phyloP scores from a whole-genome alignment of 1,284 basidiomycete species.

The Gymnopus androsaceus region DNA sequence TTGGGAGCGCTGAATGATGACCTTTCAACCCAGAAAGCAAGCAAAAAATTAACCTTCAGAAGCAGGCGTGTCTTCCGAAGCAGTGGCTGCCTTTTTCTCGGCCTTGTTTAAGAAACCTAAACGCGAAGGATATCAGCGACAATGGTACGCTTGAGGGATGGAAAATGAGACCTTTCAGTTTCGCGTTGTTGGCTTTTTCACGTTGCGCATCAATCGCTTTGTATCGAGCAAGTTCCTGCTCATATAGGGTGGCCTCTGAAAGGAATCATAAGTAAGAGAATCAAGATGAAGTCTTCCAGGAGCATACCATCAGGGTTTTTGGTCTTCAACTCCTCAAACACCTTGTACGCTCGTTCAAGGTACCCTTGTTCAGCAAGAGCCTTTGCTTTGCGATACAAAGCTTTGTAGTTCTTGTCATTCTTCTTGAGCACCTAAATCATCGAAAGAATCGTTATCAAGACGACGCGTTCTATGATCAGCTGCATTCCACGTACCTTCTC shows the following conservation, averaged over 20 bases:
- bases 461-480: background rate
- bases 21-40: too few species aligned
- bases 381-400: slow-evolving; percentile 78
- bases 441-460: slow-evolving; percentile 5
- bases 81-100: slow-evolving; percentile 13
- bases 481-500: slow-evolving; percentile 53
- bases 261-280: slow-evolving; percentile 1
- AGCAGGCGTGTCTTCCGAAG: background rate
- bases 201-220: slow-evolving; percentile 63
- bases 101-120: slow-evolving; percentile 40
- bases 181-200: slow-evolving; percentile 65
- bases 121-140: background rate
- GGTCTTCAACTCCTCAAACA: slow-evolving; percentile 62
- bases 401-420: slow-evolving; percentile 75
- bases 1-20: too few species aligned
- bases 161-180: slow-evolving; percentile 63
- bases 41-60: too few species aligned
- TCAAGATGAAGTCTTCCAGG: background rate
- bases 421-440: slow-evolving; percentile 61
- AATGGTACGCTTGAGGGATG: background rate
- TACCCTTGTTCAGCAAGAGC: slow-evolving; percentile 72
- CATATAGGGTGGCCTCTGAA: slow-evolving; percentile 58
- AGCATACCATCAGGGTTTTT: slow-evolving; percentile 58
- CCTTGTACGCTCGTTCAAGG: slow-evolving; percentile 68
- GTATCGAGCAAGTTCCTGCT: slow-evolving; percentile 62